Evolutionary conservation across 495 filamentous ascomycete genomes (phyloP), one percentile per base, ranked within the genome.

Genomic region (Hypoxylon subgilvum): DNA sequence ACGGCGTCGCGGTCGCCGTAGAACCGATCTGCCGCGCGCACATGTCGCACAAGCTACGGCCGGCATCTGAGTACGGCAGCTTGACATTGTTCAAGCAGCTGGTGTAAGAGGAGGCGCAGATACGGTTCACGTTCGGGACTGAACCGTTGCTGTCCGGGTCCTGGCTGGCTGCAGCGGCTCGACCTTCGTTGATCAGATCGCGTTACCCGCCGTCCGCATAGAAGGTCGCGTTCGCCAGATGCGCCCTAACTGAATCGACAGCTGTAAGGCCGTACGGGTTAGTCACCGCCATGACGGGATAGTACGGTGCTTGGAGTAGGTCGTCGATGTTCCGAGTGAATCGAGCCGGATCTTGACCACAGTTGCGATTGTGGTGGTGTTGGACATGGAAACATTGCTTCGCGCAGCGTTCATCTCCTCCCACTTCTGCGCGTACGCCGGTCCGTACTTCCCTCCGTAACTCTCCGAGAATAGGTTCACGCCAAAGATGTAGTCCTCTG

Each of bases 201-300:
- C 69, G 66, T 60, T 84, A 87, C 14, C 84, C 84, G 28, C 70
- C 74, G 9, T 69, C 57, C 9, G 68, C 56, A 39, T 78, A 74
- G 44, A 80, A 83, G 57, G 70, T 75, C 57, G 38, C 76, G 67
- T 51, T 77, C 39, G 51, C 72, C 52, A 66, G 66, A 25, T 45
- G 63, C 21, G 61, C 77, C 73, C 61, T 57, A 39, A 70, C 80
- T 61, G 59, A 74, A 61, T 62, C 75, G 63, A 90, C 81, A 0
- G 84, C 76, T 50, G 84, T 66, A 21, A 92, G 81, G 6, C 84
- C 84, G 61, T 91, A 95, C 3, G 88, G 88, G 63, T 94, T 96
- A 71, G 86, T 85, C 40, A 84, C 78, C 10, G 86, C 86, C 69
- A 90, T 86, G 12, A 78, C 68, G 1, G 87, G 82, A 61, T 91